A percentile compares a stretch with the other conserved stretches of the same genome.
Evolutionary conservation across 768 basidiomycete genomes (phyloP).

Genomic region (Cubamyces lactineus): DNA sequence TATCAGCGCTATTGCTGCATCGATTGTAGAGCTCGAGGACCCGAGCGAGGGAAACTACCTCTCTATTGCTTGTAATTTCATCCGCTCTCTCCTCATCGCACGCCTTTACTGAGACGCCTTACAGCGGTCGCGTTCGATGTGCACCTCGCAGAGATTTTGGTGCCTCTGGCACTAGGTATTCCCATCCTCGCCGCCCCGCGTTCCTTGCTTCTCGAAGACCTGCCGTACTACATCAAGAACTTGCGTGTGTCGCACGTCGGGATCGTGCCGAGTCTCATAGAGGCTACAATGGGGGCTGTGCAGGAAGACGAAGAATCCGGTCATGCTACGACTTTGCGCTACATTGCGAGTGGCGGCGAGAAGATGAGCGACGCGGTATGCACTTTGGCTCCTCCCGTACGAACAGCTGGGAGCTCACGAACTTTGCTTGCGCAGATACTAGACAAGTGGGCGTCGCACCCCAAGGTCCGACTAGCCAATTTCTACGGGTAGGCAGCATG

Average conservation of each 20-base stretch:
- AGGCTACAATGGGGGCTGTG: slow-evolving; percentile 45
- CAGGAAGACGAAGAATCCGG: slow-evolving; percentile 36
- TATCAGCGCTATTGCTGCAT: slow-evolving; percentile 30
- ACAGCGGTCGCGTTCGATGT: slow-evolving; percentile 58
- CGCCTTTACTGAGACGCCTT: slow-evolving; percentile 3
- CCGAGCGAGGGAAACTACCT: slow-evolving; percentile 20
- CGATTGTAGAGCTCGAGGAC: slow-evolving; percentile 29
- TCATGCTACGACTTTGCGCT: slow-evolving; percentile 40
- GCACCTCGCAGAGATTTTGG: slow-evolving; percentile 49
- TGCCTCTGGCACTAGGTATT: slow-evolving; percentile 48
- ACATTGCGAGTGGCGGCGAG: slow-evolving; percentile 54
- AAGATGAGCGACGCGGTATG: slow-evolving; percentile 55
- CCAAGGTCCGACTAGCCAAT: slow-evolving; percentile 48
- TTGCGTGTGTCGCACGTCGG: slow-evolving; percentile 52
- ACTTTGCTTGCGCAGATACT: slow-evolving; percentile 34
- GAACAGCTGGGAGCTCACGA: background rate
- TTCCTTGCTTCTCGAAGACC: slow-evolving; percentile 42
- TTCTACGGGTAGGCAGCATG: slow-evolving; percentile 46
- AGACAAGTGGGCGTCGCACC: slow-evolving; percentile 52
- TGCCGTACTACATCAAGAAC: slow-evolving; percentile 43
- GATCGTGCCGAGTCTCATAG: slow-evolving; percentile 56
- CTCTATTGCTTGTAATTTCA: slow-evolving; percentile 47
- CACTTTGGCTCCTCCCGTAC: slow-evolving; percentile 5
- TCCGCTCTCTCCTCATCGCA: background rate
- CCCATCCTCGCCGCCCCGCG: slow-evolving; percentile 47